phyloP scores from a whole-genome alignment of 176 grass and related monocot species.

The Canna indica region DNA sequence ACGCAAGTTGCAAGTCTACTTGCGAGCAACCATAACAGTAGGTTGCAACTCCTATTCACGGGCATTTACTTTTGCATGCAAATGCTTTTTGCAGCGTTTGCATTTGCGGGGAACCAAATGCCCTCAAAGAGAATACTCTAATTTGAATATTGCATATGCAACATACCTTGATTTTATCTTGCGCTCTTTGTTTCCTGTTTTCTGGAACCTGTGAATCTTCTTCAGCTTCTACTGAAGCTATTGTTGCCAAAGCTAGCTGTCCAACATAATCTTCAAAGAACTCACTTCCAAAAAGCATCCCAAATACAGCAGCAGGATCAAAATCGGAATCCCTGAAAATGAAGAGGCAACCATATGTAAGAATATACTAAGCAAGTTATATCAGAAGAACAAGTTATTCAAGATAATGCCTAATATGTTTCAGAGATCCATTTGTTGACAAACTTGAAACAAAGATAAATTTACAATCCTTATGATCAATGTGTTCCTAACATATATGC shows the following conservation, averaged over 20 bases:
- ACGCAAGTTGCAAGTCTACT: too few relatives aligned
- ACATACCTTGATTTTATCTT: slow-evolving; percentile 77
- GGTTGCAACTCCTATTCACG: too few relatives aligned
- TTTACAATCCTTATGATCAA: not conserved
- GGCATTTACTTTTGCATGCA: too few relatives aligned
- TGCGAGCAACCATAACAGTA: too few relatives aligned
- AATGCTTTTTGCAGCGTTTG: too few relatives aligned
- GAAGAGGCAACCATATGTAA: not conserved
- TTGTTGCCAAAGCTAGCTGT: slow-evolving; percentile 77
- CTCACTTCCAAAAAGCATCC: slow-evolving; percentile 97
- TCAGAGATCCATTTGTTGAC: not conserved
- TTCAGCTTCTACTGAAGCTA: slow-evolving; percentile 69
- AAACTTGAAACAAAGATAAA: not conserved
- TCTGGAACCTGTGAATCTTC: slow-evolving; percentile 53
- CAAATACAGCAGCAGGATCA: slow-evolving; percentile 89
- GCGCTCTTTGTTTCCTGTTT: slow-evolving; percentile 42
- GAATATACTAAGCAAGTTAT: not conserved
- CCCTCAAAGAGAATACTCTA: too few relatives aligned
- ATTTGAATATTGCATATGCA: not conserved
- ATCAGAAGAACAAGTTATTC: not conserved
- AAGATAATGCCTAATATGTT: not conserved
- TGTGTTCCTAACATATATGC: not conserved
- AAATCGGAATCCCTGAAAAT: slow-evolving; percentile 67
- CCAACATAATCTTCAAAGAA: slow-evolving; percentile 98
- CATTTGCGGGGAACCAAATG: too few relatives aligned